Evolutionary conservation across 768 basidiomycete species (phyloP).

Genomic region (Xerocomellus intermedius): DNA sequence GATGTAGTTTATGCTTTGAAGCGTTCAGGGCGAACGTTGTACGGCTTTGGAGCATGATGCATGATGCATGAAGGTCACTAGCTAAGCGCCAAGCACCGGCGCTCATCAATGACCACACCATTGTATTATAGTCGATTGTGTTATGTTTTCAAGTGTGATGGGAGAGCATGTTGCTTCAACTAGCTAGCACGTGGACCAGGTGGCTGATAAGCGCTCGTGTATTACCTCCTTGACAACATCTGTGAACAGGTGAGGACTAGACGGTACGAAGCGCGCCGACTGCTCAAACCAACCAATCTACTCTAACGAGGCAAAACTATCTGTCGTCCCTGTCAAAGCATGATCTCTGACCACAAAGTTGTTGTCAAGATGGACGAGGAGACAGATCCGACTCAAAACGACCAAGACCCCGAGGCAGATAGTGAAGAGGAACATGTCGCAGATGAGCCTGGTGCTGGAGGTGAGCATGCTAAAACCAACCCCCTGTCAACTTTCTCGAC

Average conservation of each 20-base stretch:
- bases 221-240: too few species aligned
- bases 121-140: slow-evolving; percentile 9
- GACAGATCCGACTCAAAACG: slow-evolving; percentile 10
- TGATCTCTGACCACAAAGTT: slow-evolving; percentile 21
- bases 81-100: background rate
- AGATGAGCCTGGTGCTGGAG: slow-evolving; percentile 25
- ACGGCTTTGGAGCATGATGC: slow-evolving; percentile 69
- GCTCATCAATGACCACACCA: background rate
- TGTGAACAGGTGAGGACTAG: background rate
- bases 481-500: background rate
- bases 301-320: background rate
- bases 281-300: background rate
- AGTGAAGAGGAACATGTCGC: slow-evolving; percentile 34
- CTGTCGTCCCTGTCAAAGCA: background rate
- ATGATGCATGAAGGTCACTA: background rate
- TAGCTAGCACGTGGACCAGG: background rate
- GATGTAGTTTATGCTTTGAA: slow-evolving; percentile 80
- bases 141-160: background rate
- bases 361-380: slow-evolving; percentile 15
- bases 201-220: background rate
- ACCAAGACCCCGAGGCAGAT: slow-evolving; percentile 28
- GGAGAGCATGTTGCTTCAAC: background rate
- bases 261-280: background rate
- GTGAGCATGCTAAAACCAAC: slow-evolving; percentile 20
- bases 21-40: slow-evolving; percentile 72